A percentile compares a stretch with the other conserved stretches of the same genome.
Conservation (phyloP, 108 stramenopile species). For the Mayamaea pseudoterrestris region DNA sequence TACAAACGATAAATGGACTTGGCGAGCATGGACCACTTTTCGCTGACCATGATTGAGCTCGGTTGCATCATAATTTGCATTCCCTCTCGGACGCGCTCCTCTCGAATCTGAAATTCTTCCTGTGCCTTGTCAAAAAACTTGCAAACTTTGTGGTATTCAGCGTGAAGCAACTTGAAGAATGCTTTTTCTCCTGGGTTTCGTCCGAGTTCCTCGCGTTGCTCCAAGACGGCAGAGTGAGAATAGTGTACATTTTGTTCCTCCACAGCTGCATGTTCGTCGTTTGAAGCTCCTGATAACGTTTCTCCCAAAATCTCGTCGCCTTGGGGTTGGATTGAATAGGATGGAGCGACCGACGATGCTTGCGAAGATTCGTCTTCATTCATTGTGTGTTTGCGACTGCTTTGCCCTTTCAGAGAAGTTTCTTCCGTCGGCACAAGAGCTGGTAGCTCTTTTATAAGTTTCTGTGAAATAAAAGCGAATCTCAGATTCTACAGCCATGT, state of each 20-base stretch:
- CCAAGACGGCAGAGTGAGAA: neutral
- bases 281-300: too few relatives aligned
- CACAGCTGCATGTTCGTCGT: too few relatives aligned
- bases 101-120: constrained; percentile 55
- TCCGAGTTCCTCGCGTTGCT: constrained; percentile 5
- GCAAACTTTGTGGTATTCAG: constrained; percentile 72
- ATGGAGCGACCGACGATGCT: neutral
- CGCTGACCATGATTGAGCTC: constrained; percentile 11
- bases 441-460: constrained; percentile 66
- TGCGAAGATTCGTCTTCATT: neutral
- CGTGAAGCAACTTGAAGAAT: constrained; percentile 74
- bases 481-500: neutral
- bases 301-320: too few relatives aligned
- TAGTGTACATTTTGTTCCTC: too few relatives aligned
- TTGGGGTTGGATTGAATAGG: too few relatives aligned
- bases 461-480: constrained; percentile 18
- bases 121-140: constrained; percentile 72
- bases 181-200: constrained; percentile 52
- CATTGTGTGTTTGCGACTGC: neutral
- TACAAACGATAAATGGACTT: constrained; percentile 78
- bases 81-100: constrained; percentile 63
- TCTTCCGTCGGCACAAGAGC: constrained; percentile 28
- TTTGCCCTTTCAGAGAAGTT: neutral
- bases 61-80: constrained; percentile 43
- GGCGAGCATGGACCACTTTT: constrained; percentile 50